Conservation (phyloP, 2,329 filamentous ascomycete genomes). For the Byssochlamys sp. region DNA sequence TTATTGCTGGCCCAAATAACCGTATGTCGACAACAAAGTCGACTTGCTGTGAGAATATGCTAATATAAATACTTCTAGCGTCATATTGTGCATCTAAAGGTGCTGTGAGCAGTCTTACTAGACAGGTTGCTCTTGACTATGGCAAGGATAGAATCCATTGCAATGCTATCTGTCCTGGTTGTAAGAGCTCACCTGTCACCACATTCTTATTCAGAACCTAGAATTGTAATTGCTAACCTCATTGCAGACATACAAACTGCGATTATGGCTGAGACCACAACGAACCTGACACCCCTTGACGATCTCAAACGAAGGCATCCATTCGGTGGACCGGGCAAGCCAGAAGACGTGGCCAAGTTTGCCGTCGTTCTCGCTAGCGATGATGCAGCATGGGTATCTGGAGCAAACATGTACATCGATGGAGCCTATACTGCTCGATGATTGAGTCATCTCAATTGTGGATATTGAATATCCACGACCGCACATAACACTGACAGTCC, state of each 20-base stretch:
- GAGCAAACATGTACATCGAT: not conserved
- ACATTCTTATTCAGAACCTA: slow-evolving; percentile 41
- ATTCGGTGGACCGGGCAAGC: slow-evolving; percentile 18
- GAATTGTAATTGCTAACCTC: slow-evolving; percentile 13
- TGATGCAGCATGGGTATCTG: not conserved
- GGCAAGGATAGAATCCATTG: slow-evolving; percentile 35
- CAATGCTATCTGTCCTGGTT: not conserved
- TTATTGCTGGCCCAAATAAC: slow-evolving; percentile 14
- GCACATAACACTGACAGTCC: not conserved
- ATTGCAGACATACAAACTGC: slow-evolving; percentile 3
- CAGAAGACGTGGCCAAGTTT: slow-evolving; percentile 9
- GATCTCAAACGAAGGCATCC: slow-evolving; percentile 15
- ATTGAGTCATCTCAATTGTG: not conserved
- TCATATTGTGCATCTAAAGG: slow-evolving; percentile 44
- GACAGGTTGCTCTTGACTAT: slow-evolving; percentile 42
- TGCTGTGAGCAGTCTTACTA: slow-evolving; percentile 42
- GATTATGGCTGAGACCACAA: slow-evolving; percentile 7
- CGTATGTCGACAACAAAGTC: not conserved
- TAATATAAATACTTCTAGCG: slow-evolving; percentile 3
- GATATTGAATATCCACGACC: not conserved
- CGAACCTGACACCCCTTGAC: slow-evolving; percentile 9
- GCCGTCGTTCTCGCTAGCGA: not conserved
- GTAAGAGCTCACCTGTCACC: slow-evolving; percentile 38
- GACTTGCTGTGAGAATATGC: not conserved
- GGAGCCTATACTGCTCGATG: not conserved